Evolutionary conservation across 2,329 filamentous ascomycete species (phyloP), one percentile per base, ranked within the genome.

Genomic region (Calonectria hongkongensis): DNA sequence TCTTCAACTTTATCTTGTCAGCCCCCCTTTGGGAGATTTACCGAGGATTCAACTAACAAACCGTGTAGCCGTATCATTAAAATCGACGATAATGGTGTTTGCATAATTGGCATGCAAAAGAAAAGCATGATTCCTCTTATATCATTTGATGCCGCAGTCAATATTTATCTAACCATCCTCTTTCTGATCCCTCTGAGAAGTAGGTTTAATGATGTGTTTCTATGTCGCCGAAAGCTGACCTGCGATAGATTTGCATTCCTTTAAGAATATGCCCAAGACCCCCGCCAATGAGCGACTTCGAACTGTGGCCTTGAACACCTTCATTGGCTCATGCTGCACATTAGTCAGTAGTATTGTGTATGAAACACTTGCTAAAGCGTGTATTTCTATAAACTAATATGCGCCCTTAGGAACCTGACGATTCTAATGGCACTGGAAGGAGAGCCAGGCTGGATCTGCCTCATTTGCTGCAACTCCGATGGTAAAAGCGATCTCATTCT

Each of bases 381-480:
- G 6, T 8, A 25, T n/a, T 28, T 15, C 36, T 25, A 9, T 25
- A 12, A 10, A 21, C 77, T 78, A 64, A 74, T 30, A 47, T 15
- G 15, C 1, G 68, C 15, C 9, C 18, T 18, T 54, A 91, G 89
- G 3, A 93, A 93, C 77, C 81, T 93, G 4, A 87, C 88, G 3
- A 86, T 92, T 0, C 82, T 93, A 0, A 88, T 91, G 85, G 86
- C 85, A 1, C 85, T 93, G 2, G 82, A 90, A 28, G 91, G 91
- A 13, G 91, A 93, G 78, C 90, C 89, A 2, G 91, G 89, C 4
- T 93, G 91, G 91, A 87, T 93, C 3, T 93, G 91, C 75, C 85
- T 93, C 4, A 90, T 92, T 84, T 91, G 90, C 77, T 93, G 91
- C 79, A 93, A 92, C 77, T 86, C 87, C 72, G 91, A 93, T 78